Percentiles rank a stretch among this genome's conserved stretches.
phyloP scores from a whole-genome alignment of 2,329 filamentous ascomycete genomes.

The Curvularia lunata region DNA sequence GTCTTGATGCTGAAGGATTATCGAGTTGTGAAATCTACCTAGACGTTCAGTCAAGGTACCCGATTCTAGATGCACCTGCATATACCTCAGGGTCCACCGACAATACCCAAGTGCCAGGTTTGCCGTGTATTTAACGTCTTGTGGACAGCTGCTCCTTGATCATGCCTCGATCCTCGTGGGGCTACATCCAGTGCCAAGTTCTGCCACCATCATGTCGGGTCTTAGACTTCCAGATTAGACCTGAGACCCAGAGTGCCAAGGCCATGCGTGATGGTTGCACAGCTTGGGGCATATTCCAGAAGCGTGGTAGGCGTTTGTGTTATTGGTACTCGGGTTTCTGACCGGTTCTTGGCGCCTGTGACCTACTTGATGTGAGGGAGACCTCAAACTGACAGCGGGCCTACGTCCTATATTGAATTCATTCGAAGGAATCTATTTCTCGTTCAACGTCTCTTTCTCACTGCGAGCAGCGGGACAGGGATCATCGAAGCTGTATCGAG shows the following conservation, averaged over 20 bases:
- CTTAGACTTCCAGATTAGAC: neutral
- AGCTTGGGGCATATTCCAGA: neutral
- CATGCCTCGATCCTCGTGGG: neutral
- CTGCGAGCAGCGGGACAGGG: neutral
- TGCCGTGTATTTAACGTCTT: neutral
- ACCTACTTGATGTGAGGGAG: neutral
- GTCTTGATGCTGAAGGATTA: neutral
- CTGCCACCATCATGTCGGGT: neutral
- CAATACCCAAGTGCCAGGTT: neutral
- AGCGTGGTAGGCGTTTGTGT: too few species aligned
- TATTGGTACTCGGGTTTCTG: neutral
- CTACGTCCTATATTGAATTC: too few species aligned
- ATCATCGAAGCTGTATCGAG: neutral
- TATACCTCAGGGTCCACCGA: constrained; percentile 5
- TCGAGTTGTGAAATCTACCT: neutral
- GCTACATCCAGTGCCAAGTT: neutral
- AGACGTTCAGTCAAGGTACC: neutral
- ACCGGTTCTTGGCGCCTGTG: neutral
- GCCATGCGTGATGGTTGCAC: neutral
- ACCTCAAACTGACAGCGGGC: too few species aligned
- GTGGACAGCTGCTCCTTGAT: neutral
- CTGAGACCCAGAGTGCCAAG: neutral
- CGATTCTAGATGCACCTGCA: neutral
- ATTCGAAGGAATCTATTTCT: neutral
- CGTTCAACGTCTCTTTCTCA: neutral